phyloP scores from a whole-genome alignment of 2,329 filamentous ascomycete genomes.

The Dactylellina parvicollis region DNA sequence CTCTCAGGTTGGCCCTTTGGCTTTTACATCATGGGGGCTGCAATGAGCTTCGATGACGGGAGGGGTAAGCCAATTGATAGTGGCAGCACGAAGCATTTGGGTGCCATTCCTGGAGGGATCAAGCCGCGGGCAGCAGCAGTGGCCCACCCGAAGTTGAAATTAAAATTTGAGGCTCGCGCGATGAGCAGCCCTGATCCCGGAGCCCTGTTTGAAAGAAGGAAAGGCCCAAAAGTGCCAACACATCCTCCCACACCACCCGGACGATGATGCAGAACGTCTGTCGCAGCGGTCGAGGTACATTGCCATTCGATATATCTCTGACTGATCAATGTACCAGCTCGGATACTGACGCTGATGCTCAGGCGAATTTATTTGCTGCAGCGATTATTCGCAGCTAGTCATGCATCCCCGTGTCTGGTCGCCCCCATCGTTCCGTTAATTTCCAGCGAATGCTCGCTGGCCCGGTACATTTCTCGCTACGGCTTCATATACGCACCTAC shows the following conservation, averaged over 20 bases:
- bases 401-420: slow-evolving; percentile 29
- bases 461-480: slow-evolving; percentile 49
- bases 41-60: slow-evolving; percentile 22
- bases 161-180: slow-evolving; percentile 55
- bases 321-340: slow-evolving; percentile 35
- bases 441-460: slow-evolving; percentile 49
- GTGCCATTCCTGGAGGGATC: slow-evolving; percentile 14
- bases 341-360: slow-evolving; percentile 31
- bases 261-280: slow-evolving; percentile 10
- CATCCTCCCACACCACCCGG: slow-evolving; percentile 51
- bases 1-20: neutral
- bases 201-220: slow-evolving; percentile 30
- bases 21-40: slow-evolving; percentile 5
- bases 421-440: slow-evolving; percentile 49
- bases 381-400: slow-evolving; percentile 38
- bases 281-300: slow-evolving; percentile 19
- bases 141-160: slow-evolving; percentile 41
- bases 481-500: slow-evolving; percentile 47
- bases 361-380: slow-evolving; percentile 52
- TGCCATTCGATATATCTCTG: slow-evolving; percentile 23
- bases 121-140: neutral
- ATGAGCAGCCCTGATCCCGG: slow-evolving; percentile 54
- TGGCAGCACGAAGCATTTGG: slow-evolving; percentile 27
- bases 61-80: slow-evolving; percentile 23
- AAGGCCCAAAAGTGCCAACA: slow-evolving; percentile 50